These are phyloP conservation scores for Carallia pectinifolia DNA, from an alignment of 345 rosid species.

Conservation along the genomic window DNA sequence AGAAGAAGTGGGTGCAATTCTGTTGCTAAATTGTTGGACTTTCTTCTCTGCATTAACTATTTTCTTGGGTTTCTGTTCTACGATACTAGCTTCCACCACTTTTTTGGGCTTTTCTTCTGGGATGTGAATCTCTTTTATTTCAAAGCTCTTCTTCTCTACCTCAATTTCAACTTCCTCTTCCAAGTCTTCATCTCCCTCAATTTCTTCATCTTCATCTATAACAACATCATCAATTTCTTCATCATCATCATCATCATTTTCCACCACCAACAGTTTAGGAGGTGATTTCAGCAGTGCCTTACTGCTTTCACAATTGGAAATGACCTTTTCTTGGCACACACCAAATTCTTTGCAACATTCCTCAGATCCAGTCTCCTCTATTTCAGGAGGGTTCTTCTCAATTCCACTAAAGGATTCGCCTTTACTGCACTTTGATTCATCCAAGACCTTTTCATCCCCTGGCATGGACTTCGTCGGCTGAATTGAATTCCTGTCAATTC, in stretches of 20 bases:
- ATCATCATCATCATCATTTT: not conserved
- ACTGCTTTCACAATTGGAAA: slow-evolving; percentile 26
- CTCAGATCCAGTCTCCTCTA: slow-evolving; percentile 38
- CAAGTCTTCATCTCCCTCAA: slow-evolving; percentile 27
- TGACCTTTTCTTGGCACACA: slow-evolving; percentile 50
- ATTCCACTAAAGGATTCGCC: slow-evolving; percentile 20
- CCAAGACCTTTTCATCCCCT: slow-evolving; percentile 25
- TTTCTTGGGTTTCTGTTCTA: slow-evolving; percentile 22
- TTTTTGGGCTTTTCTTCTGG: slow-evolving; percentile 28
- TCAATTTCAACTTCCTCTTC: slow-evolving; percentile 32
- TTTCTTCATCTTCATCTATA: slow-evolving; percentile 38
- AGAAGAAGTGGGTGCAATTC: slow-evolving; percentile 37
- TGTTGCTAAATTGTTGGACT: slow-evolving; percentile 39
- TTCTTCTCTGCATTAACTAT: slow-evolving; percentile 36
- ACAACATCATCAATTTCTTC: slow-evolving; percentile 26
- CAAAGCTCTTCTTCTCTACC: slow-evolving; percentile 37
- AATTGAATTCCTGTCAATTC: slow-evolving; percentile 12
- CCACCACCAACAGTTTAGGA: not conserved
- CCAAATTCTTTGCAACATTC: slow-evolving; percentile 46
- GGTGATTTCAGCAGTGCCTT: slow-evolving; percentile 17
- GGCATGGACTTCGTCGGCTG: slow-evolving; percentile 28
- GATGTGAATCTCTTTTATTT: slow-evolving; percentile 50
- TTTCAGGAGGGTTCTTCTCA: slow-evolving; percentile 29
- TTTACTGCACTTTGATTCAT: slow-evolving; percentile 4
- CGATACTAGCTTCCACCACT: slow-evolving; percentile 2